Evolutionary conservation across 371 early-diverging fungal species (phyloP), one percentile per base, ranked within the genome.

Genomic region (Apophysomyces elegans): DNA sequence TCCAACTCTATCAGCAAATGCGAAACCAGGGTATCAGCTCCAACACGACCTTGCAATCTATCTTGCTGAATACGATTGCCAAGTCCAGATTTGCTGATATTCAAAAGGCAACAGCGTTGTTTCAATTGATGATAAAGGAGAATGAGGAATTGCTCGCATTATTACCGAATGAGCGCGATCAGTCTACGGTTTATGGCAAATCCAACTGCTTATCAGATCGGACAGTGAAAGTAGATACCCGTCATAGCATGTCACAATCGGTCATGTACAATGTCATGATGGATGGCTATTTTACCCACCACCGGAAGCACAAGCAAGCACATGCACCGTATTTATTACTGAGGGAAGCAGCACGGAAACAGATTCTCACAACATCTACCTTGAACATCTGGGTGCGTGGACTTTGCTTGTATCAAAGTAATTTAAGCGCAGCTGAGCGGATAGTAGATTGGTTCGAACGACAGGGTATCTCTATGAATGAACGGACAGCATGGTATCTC

Each of bases 191-290:
- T 21, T 50, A 21, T 26, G 54, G 1, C n/a, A 21, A 26, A 26
- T 9, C 32, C 21, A 21, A 16, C 16, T 50, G 18, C 9, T 21
- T 50, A 21, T 50, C 21, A 7, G 9, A 50, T 9, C 54, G 21
- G 21, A 50, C 21, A 21, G 21, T 9, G 54, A 50, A 16, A 8
- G 54, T 26, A 56, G 63, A 63, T 54, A 56, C 32, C 7, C 58
- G 54, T 14, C 65, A 63, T 18, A 47, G 37, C 2, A 35, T 50
- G 8, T 38, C 73, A 5, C 37, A 64, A 12, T 65, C 68, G 4
- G 65, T 78, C 8, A 38, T 76, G 16, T 79, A 83, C 47, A 80
- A 80, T 50, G 70, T 75, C 59, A 78, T 83, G 78, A 79, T 83
- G 59, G 74, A 83, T 44, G 77, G 69, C 21, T 80, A 78, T 56